Evolutionary conservation across 129 eudicot species (phyloP), one percentile per base, ranked within the genome.

Genomic region (Mikania micrantha): DNA sequence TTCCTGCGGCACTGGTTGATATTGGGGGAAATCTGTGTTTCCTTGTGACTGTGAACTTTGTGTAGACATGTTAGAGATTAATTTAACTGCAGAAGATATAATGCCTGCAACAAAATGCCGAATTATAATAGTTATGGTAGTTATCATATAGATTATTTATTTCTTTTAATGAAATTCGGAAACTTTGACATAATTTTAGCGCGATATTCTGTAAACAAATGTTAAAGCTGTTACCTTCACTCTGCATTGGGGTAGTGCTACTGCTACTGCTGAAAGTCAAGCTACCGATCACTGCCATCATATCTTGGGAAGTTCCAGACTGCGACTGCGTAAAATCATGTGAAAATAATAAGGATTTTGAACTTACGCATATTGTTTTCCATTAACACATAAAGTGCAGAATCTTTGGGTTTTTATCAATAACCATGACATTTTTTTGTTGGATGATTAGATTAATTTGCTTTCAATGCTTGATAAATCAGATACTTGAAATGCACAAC

Each of bases 311-410:
- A 8, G 40, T 50, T 29, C 64, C 58, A 15, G 36, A n/a, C 53
- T 52, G 66, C 15, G 49, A 5, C 78, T 74, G 78, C 59, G 56
- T 45, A 60, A 9, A 45, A 60, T 12, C 47, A 32, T 71, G 68
- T 42, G 4, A 29, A 17, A 59, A 44, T 7, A 44, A n/a, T 49
- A 49, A 49, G 19, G 28, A 19, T 49, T 12, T 42, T 42, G 49
- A 12, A 42, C 49, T 12, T 42, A 36, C 11, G 9, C 9, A 36
- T 36, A 9, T 36, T 11, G 12, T 36, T 7, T 7, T 36, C 9
- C 12, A 36, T 36, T 36, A 36, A 36, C 12, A 36, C 41, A 36
- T 36, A 8, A 36, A 36, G 0, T 32, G 36, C 36, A 32, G 3
- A 32, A 32, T 3, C 6, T 32, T 32, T 32, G 36, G 6, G 6